phyloP scores from a whole-genome alignment of 2,329 filamentous ascomycete species.

The Trichoderma breve region DNA sequence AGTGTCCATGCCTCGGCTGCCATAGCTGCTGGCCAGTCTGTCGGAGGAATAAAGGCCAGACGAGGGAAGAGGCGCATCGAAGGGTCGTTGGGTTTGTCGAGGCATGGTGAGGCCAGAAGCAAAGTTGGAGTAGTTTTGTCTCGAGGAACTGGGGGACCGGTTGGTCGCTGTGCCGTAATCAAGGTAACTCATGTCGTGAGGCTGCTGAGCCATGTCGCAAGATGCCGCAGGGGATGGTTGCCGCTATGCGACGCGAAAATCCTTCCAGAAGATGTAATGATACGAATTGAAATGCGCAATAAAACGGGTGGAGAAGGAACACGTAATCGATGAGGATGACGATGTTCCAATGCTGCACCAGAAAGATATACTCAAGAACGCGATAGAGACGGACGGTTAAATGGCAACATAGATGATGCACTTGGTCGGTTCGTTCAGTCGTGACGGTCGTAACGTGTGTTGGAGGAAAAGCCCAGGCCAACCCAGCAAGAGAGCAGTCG shows the following conservation, averaged over 20 bases:
- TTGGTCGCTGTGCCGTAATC: constrained; percentile 61
- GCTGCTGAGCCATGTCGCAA: constrained; percentile 45
- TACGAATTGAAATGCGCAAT: background rate
- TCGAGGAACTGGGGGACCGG: constrained; percentile 66
- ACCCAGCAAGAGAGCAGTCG: constrained; percentile 9
- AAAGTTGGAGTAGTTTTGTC: constrained; percentile 57
- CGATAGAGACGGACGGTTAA: constrained; percentile 14
- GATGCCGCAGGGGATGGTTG: constrained; percentile 25
- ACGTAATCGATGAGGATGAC: constrained; percentile 2
- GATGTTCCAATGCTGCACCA: background rate
- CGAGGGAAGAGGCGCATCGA: constrained; percentile 65
- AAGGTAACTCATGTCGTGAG: constrained; percentile 66
- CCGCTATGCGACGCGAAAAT: constrained; percentile 29
- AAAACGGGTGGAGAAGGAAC: constrained; percentile 16
- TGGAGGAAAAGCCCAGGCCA: background rate
- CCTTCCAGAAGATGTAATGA: constrained; percentile 10
- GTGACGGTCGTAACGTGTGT: constrained; percentile 21
- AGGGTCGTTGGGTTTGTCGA: constrained; percentile 66
- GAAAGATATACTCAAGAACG: constrained; percentile 9
- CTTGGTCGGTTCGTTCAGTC: constrained; percentile 20
- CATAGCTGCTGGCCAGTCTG: constrained; percentile 58
- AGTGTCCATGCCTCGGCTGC: constrained; percentile 57
- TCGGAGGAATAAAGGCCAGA: constrained; percentile 70
- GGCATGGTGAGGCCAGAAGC: constrained; percentile 45
- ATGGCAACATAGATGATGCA: constrained; percentile 15